Base-by-base conservation (phyloP, 2,329 filamentous ascomycete genomes). In the Talaromyces marneffei region DNA sequence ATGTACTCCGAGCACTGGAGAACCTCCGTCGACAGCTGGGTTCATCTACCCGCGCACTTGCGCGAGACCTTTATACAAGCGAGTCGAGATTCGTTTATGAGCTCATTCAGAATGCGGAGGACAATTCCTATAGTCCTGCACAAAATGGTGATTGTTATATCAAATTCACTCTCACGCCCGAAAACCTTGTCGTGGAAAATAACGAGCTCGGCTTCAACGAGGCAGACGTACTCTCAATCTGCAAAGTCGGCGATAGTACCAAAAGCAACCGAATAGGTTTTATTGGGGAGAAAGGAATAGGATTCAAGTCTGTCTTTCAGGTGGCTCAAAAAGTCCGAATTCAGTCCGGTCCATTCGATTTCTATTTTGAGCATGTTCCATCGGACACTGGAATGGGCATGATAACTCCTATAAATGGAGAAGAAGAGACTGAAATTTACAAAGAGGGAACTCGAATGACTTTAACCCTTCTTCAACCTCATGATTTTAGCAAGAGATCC, bases 311-410 rank as follows among this genome's bases (percentile, higher is more conserved):
- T 3, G 71, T 75, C 12, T 75, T 75, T 62, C 71, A 68, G 46
- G 65, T 72, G 14, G 72, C 73, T 37, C 61, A 67, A 2, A 71
- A 71, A 23, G 75, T 77, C 9, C 67, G 72, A n/a, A 70, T 79
- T 18, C 75, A 77, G 56, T 79, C 77, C 0, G 72, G 71, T 0
- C 25, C 68, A 0, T 77, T 71, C 63, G 75, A 71, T 0, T 78
- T 78, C 61, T 66, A 60, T 2, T 77, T 77, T 50, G 48, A 69
- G n/a, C 69, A 77, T 60, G 60, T 57, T 1, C 54, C 33, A 23
- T 77, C 74, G 0, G 77, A 80, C 1, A 72, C 74, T 0, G 82
- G 81, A 1, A 69, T 84, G 37, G 82, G 81, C 0, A 84, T 84
- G 80, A 76, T 83, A 1, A 77, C 76, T 9, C 46, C 46, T 20